Evolutionary conservation across 2,329 filamentous ascomycete species (phyloP).

Genomic region (Chalaropsis ovoidea): DNA sequence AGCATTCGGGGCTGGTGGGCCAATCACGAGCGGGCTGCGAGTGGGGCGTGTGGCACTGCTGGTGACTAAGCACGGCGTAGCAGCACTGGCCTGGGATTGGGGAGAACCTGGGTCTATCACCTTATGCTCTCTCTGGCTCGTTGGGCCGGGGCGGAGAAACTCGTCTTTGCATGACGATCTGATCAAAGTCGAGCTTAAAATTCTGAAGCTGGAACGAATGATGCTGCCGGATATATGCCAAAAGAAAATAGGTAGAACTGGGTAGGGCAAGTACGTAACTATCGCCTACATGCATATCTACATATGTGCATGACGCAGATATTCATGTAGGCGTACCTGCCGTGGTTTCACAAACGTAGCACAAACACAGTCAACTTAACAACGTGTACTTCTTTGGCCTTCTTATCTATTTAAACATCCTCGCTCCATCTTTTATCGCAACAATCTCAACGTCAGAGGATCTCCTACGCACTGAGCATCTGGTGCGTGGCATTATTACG

Average conservation of each 20-base stretch:
- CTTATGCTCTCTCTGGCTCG: too few relatives aligned
- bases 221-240: too few relatives aligned
- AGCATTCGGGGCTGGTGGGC: not conserved
- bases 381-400: not conserved
- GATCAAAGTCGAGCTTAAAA: too few relatives aligned
- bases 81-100: too few relatives aligned
- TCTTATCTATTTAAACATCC: not conserved
- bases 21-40: not conserved
- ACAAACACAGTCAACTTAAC: not conserved
- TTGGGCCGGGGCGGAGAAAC: too few relatives aligned
- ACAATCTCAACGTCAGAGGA: not conserved
- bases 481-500: slow-evolving; percentile 44
- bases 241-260: not conserved
- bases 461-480: slow-evolving; percentile 33
- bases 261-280: too few relatives aligned
- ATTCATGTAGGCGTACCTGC: slow-evolving; percentile 3
- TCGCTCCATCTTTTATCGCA: not conserved
- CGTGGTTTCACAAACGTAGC: not conserved
- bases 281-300: not conserved
- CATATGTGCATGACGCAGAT: not conserved
- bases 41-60: not conserved
- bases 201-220: too few relatives aligned
- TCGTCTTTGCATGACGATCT: too few relatives aligned
- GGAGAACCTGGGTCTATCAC: too few relatives aligned
- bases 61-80: not conserved